phyloP scores from a whole-genome alignment of 305 asterid genomes.

The Stenogyne calaminthoides region DNA sequence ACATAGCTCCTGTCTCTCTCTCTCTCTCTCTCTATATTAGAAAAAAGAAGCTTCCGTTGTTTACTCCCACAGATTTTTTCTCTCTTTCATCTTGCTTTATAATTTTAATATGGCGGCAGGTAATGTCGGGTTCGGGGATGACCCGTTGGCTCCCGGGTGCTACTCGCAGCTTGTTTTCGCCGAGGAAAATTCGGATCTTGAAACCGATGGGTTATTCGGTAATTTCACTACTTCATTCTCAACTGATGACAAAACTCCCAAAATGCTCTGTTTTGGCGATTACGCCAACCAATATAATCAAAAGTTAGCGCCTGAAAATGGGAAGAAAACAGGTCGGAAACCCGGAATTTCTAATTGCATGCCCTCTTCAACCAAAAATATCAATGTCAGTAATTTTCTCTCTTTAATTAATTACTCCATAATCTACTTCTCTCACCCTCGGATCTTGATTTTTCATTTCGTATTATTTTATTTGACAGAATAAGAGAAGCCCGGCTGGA shows the following conservation, averaged over 20 bases:
- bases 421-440: not conserved
- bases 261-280: conserved; percentile 72
- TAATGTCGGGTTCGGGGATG: conserved; percentile 44
- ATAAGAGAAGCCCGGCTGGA: conserved; percentile 49
- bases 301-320: not conserved
- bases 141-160: conserved; percentile 45
- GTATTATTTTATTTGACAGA: conserved; percentile 31
- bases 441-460: not conserved
- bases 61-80: conserved; percentile 35
- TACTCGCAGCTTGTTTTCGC: conserved; percentile 64
- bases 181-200: conserved; percentile 36
- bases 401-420: too few relatives aligned
- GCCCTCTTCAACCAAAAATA: conserved; percentile 32
- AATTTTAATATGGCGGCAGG: conserved; percentile 38
- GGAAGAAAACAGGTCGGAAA: conserved; percentile 36
- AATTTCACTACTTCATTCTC: conserved; percentile 36
- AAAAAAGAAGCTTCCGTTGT: conserved; percentile 41
- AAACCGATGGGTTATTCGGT: conserved; percentile 41
- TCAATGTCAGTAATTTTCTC: conserved; percentile 22
- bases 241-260: conserved; percentile 35
- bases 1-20: conserved; percentile 3
- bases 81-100: not conserved
- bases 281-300: conserved; percentile 18
- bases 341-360: conserved; percentile 47
- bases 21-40: not conserved